phyloP scores from a whole-genome alignment of 1,284 basidiomycete genomes.

The Ustilago tritici region DNA sequence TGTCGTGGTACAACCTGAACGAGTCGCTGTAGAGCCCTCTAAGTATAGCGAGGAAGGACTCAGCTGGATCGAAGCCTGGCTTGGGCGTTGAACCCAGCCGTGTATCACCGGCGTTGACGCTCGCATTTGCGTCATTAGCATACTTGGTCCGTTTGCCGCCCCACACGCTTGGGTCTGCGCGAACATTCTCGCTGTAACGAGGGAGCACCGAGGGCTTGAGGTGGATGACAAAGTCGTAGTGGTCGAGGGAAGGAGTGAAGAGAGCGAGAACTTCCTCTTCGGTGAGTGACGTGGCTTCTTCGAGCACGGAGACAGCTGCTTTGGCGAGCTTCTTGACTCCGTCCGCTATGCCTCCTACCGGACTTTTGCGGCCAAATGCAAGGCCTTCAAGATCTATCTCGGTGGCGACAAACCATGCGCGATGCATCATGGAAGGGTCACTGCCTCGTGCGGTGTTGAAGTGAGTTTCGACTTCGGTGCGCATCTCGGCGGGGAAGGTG shows the following conservation, averaged over 20 bases:
- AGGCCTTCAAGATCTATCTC: conserved; percentile 81
- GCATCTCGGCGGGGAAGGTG: conserved; percentile 71
- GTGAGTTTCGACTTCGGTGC: conserved; percentile 75
- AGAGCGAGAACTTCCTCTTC: conserved; percentile 74
- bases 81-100: conserved; percentile 53
- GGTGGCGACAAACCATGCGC: conserved; percentile 85
- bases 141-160: conserved; percentile 71
- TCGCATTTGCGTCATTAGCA: conserved; percentile 71
- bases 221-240: conserved; percentile 88
- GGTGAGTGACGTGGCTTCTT: conserved; percentile 54
- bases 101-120: conserved; percentile 41
- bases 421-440: conserved; percentile 68
- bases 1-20: conserved; percentile 86
- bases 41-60: conserved; percentile 75
- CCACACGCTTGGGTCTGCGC: conserved; percentile 49
- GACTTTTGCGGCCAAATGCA: conserved; percentile 76
- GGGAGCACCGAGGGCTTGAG: conserved; percentile 78
- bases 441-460: conserved; percentile 70
- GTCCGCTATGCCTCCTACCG: conserved; percentile 56
- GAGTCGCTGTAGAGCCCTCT: conserved; percentile 83
- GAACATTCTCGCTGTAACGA: conserved; percentile 75
- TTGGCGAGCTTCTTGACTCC: conserved; percentile 56
- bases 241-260: conserved; percentile 83
- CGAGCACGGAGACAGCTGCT: conserved; percentile 48
- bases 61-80: conserved; percentile 79